Base-by-base conservation (phyloP, 164 flowering plant species). In the Tinospora cordifolia region DNA sequence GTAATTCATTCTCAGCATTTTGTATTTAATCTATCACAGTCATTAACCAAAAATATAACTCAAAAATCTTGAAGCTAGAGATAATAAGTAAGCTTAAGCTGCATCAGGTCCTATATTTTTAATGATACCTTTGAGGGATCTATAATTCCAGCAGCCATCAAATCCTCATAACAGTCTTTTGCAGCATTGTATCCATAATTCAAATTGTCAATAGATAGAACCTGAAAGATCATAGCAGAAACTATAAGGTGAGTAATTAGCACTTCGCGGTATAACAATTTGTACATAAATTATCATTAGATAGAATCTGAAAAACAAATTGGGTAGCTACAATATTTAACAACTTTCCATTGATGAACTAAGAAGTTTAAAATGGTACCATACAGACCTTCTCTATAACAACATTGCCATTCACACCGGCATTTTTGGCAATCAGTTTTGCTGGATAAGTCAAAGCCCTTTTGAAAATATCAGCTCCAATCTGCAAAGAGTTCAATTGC, bases 161-260 rank as follows among this genome's bases (percentile, higher is more conserved):
- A 76, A 79, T 92, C 89, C 76, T 90, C 93, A 62, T 86, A 92
- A 58, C 74, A 40, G 78, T 84, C 83, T 71, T 38, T 92, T 57
- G 96, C 93, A 74, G 96, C 96, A 80, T 92, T 90, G 73, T 90
- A 92, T 22, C 98, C 98, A 62, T 80, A 92, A 1, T 66, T 79
- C 25, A 64, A 19, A 65, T 87, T 80, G 60, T 81, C 81, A 66
- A 46, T 76, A 22, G 89, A 81, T 25, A 92, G 78, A 58, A 92
- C 83, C 98, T 92, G 83, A 47, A 78, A 39, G 15, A 75, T 24
- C 8, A 10, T 40, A 62, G 49, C n/a, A 62, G 49, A 30, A 65
- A 12, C 22, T 40, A 22, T 39, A n/a, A 10, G 2, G 36, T 65
- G 22, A 39, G 41, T 46, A 44, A 65, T 19, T 19, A 8, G 26